Evolutionary conservation across 352 stramenopile species (phyloP), one percentile per base, ranked within the genome.

Genomic region (Blastocystis sp.): DNA sequence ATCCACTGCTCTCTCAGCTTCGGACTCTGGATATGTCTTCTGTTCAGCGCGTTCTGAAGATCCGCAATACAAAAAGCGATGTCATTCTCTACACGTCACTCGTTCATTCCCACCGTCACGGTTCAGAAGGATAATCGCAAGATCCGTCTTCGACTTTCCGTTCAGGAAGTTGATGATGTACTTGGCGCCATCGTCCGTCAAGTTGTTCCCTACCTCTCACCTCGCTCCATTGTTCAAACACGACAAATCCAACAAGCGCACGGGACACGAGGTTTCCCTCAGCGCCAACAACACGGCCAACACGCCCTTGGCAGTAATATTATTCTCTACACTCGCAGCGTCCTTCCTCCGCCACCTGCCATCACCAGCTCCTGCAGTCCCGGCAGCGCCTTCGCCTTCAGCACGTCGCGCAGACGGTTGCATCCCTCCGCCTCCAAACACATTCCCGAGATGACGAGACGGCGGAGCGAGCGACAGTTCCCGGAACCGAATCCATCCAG

Each of bases 131-230:
- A 78, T 57, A 27, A 78, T 24, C 24, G 38, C 48, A 7, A 78
- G 46, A 34, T 57, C 14, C 49, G 42, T 59, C 48, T 78, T 78
- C 42, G 67, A 78, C 49, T 61, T 78, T 38, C 67, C 67, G 34
- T 78, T 78, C 67, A 78, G 1, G 24, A 78, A 78, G 40, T 78
- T 78, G 16, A 78, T 59, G 34, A 78, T 78, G 21, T 78, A 78
- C 67, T 78, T 78, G 14, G 67, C 67, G 14, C 67, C 67, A 42
- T 78, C 67, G 32, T 78, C 67, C 11, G 67, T 78, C 67, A 78
- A 24, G 34, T 78, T 78, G 48, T 78, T 78, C 67, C 67, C 67
- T 78, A 46, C 36, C 1, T 27, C 14, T 48, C 18, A 78, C 4
- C 14, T 14, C 42, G 4, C 32, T 16, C 21, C 29, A n/a, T 27